Evolutionary conservation across 345 rosid species (phyloP), one percentile per base, ranked within the genome.

Genomic region (Camelina hispida): DNA sequence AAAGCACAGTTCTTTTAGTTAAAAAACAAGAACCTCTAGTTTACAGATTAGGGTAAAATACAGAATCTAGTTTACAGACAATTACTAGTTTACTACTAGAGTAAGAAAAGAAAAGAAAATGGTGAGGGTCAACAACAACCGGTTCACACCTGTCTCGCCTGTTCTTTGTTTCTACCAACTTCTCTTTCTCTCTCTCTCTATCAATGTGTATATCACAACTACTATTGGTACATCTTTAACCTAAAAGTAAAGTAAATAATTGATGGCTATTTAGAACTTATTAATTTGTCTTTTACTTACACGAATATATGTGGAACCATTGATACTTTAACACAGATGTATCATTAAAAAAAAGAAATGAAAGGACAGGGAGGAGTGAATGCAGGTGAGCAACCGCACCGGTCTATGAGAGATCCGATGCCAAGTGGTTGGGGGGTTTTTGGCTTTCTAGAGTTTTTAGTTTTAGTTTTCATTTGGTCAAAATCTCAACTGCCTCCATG

Each of bases 351-450:
- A 37, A 53, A 63, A n/a, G 64, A 32, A 43, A 6, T 4, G 55
- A 72, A 30, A 74, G 38, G 59, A 57, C 42, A 47, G 5, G 22
- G 66, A 74, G 60, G 11, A 66, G 73, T 67, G 69, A 52, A 44
- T 68, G 79, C 79, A 68, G 74, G 74, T 76, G 74, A 75, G 68
- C 78, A 75, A 75, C 78, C 73, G 3, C 78, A 74, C 68, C 78
- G 35, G 78, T 74, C 20, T 35, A 6, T n/a, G 58, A 65, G 65
- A 65, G 71, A 43, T 20, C 47, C 28, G 16, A 32, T 53, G 43
- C 30, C 57, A 30, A 55, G 69, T 66, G 37, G 78, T 57, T 74
- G 40, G 20, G 40, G 20, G 34, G 35, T 62, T 53, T 42, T 20
- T 55, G 64, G 37, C 2, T 34, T 72, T 54, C 3, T 32, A 11